These are phyloP conservation scores for Corchorus olitorius DNA, from an alignment of 345 rosid species.

Conservation along the genomic window DNA sequence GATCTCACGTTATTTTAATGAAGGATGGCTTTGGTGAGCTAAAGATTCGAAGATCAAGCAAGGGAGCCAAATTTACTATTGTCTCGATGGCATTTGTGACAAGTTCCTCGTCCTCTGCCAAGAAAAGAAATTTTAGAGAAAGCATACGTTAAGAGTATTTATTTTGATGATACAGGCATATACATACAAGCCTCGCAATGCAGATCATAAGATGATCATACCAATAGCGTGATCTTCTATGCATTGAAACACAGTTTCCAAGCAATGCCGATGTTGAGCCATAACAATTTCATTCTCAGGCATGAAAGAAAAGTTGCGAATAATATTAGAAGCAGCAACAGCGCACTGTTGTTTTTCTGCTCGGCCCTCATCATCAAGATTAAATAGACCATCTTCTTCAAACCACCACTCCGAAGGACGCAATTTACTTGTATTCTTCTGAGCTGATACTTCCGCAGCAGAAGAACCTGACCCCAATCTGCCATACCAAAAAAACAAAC, in stretches of 20 bases:
- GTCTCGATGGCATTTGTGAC: constrained; percentile 93
- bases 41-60: constrained; percentile 93
- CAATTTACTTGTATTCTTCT: constrained; percentile 49
- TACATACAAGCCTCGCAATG: neutral
- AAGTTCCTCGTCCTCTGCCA: constrained; percentile 95
- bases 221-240: constrained; percentile 77
- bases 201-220: constrained; percentile 24
- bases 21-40: constrained; percentile 80
- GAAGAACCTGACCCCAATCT: constrained; percentile 49
- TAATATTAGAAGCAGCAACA: constrained; percentile 88
- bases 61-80: constrained; percentile 84
- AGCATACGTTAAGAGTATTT: neutral
- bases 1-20: constrained; percentile 79
- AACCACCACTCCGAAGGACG: constrained; percentile 80
- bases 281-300: constrained; percentile 92
- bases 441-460: constrained; percentile 39
- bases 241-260: constrained; percentile 96
- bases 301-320: constrained; percentile 97
- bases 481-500: constrained; percentile 26
- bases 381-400: constrained; percentile 89
- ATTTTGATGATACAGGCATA: neutral
- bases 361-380: constrained; percentile 89
- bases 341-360: constrained; percentile 92
- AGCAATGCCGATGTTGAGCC: constrained; percentile 98
- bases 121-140: constrained; percentile 23